Evolutionary conservation across 176 grass and related monocot genomes (phyloP).

Genomic region (Aegilops umbellulata): DNA sequence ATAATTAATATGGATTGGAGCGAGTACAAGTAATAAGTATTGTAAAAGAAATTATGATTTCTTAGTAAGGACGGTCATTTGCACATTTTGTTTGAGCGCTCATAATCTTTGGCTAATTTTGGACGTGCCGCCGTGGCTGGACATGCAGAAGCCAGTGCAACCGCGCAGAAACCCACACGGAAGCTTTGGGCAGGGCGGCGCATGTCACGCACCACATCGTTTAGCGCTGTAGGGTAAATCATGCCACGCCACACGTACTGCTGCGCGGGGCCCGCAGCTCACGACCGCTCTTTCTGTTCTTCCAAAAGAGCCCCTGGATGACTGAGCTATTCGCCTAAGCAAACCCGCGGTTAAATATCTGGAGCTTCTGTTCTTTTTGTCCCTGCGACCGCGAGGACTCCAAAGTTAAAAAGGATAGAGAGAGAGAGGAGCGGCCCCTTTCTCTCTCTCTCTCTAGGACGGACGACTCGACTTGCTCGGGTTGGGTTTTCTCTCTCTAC

Average conservation of each 20-base stretch:
- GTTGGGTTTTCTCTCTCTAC: background rate
- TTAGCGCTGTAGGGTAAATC: background rate
- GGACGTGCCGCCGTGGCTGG: background rate
- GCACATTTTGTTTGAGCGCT: background rate
- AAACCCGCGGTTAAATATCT: background rate
- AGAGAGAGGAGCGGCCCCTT: background rate
- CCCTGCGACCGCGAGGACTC: background rate
- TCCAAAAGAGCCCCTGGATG: background rate
- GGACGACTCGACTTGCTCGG: background rate
- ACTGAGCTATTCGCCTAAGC: background rate
- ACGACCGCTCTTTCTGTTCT: background rate
- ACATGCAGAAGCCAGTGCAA: background rate
- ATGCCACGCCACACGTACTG: background rate
- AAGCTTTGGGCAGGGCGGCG: too few relatives aligned
- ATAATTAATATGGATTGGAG: too few relatives aligned
- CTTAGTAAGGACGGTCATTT: background rate
- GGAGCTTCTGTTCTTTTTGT: constrained; percentile 27
- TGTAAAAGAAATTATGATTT: too few relatives aligned
- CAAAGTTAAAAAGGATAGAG: background rate
- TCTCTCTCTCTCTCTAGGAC: background rate
- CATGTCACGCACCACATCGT: too few relatives aligned
- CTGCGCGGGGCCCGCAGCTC: background rate
- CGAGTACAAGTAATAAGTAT: too few relatives aligned
- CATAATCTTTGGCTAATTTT: background rate
- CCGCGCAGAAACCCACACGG: background rate